A percentile compares a stretch with the other conserved stretches of the same genome.
Conservation (phyloP, 441 rosid genomes). For the Erodium chrysanthum region DNA sequence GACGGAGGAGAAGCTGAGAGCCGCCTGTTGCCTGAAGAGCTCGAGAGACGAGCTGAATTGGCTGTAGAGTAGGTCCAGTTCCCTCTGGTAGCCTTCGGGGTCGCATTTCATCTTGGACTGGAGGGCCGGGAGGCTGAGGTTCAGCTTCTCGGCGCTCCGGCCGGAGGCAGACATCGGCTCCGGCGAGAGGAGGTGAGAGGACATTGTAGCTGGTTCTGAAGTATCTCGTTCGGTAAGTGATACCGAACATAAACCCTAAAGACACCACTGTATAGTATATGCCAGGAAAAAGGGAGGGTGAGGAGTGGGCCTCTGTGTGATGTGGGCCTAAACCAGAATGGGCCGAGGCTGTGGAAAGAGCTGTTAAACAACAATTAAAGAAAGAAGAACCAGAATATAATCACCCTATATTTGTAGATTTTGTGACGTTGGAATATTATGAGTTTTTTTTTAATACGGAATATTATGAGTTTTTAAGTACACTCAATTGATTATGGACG, state of each 20-base stretch:
- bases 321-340: too few species aligned
- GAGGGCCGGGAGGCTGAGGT: slow-evolving; percentile 37
- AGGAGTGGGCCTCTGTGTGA: too few species aligned
- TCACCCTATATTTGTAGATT: too few species aligned
- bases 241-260: neutral
- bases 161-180: slow-evolving; percentile 66
- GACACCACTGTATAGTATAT: too few species aligned
- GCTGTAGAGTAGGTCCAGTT: slow-evolving; percentile 51
- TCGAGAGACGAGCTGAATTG: slow-evolving; percentile 76
- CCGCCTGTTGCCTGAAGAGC: slow-evolving; percentile 71
- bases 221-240: neutral
- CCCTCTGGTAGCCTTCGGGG: slow-evolving; percentile 71
- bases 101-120: slow-evolving; percentile 81
- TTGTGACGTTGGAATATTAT: too few species aligned
- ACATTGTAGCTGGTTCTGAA: slow-evolving; percentile 21
- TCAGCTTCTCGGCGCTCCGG: slow-evolving; percentile 61
- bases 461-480: too few species aligned
- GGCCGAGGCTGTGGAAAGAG: too few species aligned
- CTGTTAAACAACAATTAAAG: too few species aligned
- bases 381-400: too few species aligned
- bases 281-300: too few species aligned
- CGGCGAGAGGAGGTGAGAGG: slow-evolving; percentile 25
- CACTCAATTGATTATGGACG: too few species aligned
- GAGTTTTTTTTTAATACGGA: too few species aligned
- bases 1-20: slow-evolving; percentile 54